Base-by-base conservation (phyloP, 805 yeast genomes). In the Suhomyces canberraensis region DNA sequence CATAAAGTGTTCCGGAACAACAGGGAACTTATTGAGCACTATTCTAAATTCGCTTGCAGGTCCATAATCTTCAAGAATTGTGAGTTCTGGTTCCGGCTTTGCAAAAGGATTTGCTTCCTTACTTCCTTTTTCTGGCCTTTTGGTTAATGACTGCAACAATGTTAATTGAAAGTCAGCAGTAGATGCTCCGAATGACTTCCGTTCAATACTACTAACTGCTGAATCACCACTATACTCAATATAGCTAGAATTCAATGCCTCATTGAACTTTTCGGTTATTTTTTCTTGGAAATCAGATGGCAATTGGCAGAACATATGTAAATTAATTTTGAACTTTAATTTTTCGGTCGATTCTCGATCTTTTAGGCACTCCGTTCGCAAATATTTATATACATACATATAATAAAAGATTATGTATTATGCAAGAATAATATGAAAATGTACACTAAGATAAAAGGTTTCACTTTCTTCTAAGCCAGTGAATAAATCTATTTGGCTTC, bases 1-100 rank as follows among this genome's bases (percentile, higher is more conserved):
- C 63, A 93, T 66, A 37, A 86, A 74, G 58, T 91, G 98, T 50
- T 80, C 76, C 29, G 85, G 78, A 4, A 83, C 75, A 25, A 90
- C 81, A 8, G 97, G 95, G 60, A 76, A 93, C 60, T 91, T 93
- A 69, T 91, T 91, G 47, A 88, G 73, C 4, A 91, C 77, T 22
- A 91, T 59, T 45, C 79, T 69, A 37, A 65, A 65, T 32, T 66
- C 70, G 52, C 82, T 77, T 19, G 75, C 64, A 3, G 66, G 69
- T 8, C 76, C 76, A 40, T 74, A 70, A 31, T 71, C 70, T 8
- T 72, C 71, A 17, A 77, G 48, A 7, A 90, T 71, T 0, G 88
- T 77, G 29, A 90, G 64, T 41, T 78, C 81, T 4, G 84, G 84
- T 47, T 86, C 96, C 0, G 95, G 91, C 15, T 78, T 74, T 33